phyloP scores from a whole-genome alignment of 768 basidiomycete genomes.

The Kwoniella bestiolae region DNA sequence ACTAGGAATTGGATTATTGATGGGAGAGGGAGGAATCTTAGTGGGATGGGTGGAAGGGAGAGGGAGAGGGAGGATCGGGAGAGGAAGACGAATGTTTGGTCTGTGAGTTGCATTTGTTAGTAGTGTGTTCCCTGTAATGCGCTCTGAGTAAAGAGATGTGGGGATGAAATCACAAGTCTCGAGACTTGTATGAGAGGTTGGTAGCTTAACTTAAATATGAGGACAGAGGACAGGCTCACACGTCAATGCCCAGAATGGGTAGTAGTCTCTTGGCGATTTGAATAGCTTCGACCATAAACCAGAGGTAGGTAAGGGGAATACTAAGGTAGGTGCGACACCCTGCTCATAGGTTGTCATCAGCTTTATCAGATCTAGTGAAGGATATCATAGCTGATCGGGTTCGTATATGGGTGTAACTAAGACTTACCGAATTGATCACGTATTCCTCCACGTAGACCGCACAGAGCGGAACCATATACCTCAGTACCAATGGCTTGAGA shows the following conservation, averaged over 20 bases:
- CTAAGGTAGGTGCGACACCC: conserved; percentile 86
- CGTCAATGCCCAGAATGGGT: conserved; percentile 73
- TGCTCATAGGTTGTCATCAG: conserved; percentile 47
- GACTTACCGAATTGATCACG: conserved; percentile 62
- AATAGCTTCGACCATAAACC: conserved; percentile 76
- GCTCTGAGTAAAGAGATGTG: too few species aligned
- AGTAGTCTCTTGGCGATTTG: conserved; percentile 84
- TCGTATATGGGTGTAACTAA: too few species aligned
- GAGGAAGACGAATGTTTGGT: conserved; percentile 80
- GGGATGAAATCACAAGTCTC: too few species aligned
- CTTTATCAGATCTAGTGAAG: not conserved
- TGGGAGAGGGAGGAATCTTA: conserved; percentile 71
- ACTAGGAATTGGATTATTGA: conserved; percentile 74
- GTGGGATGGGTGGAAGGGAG: conserved; percentile 77
- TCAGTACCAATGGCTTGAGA: conserved; percentile 74
- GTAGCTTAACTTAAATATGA: not conserved
- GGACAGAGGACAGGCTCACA: conserved; percentile 20
- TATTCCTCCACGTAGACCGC: conserved; percentile 67
- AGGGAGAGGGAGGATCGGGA: conserved; percentile 89
- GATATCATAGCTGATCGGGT: not conserved
- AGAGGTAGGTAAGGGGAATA: conserved; percentile 79
- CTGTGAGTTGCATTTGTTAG: too few species aligned
- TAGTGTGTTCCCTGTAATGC: too few species aligned
- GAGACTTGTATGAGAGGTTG: not conserved
- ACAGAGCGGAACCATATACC: conserved; percentile 87